phyloP scores from a whole-genome alignment of 805 yeast genomes.

The Torulaspora microellipsoides region DNA sequence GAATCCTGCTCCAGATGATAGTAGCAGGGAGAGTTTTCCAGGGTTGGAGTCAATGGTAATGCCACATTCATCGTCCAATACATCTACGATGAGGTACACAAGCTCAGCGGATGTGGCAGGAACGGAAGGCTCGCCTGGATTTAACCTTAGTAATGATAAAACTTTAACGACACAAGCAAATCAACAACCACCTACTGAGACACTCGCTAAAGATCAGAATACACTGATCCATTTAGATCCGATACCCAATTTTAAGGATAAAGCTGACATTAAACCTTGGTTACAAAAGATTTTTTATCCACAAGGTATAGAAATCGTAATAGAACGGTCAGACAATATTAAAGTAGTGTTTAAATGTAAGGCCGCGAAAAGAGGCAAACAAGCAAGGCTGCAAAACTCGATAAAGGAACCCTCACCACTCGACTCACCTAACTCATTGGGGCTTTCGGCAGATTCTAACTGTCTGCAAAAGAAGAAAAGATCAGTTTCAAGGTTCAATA shows the following conservation, averaged over 20 bases:
- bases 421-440: conserved; percentile 2
- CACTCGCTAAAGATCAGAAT: conserved; percentile 26
- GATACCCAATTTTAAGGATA: conserved; percentile 39
- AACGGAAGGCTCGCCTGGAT: too few species aligned
- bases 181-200: conserved; percentile 6
- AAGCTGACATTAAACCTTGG: conserved; percentile 59
- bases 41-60: too few species aligned
- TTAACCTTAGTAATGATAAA: too few species aligned
- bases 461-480: conserved; percentile 25
- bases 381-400: conserved; percentile 16
- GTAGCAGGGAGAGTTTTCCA: too few species aligned
- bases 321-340: conserved; percentile 56
- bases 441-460: background rate
- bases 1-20: too few species aligned
- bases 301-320: conserved; percentile 52
- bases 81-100: too few species aligned
- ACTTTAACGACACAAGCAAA: too few species aligned
- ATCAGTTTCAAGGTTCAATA: conserved; percentile 33
- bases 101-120: too few species aligned
- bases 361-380: conserved; percentile 33
- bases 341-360: conserved; percentile 63
- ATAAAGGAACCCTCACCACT: conserved; percentile 7
- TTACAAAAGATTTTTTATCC: conserved; percentile 44
- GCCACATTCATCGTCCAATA: too few species aligned
- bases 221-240: conserved; percentile 37